Percentiles rank a stretch among this genome's conserved stretches.
Conservation (phyloP, 345 rosid genomes). For the Aquilaria yunnanensis region DNA sequence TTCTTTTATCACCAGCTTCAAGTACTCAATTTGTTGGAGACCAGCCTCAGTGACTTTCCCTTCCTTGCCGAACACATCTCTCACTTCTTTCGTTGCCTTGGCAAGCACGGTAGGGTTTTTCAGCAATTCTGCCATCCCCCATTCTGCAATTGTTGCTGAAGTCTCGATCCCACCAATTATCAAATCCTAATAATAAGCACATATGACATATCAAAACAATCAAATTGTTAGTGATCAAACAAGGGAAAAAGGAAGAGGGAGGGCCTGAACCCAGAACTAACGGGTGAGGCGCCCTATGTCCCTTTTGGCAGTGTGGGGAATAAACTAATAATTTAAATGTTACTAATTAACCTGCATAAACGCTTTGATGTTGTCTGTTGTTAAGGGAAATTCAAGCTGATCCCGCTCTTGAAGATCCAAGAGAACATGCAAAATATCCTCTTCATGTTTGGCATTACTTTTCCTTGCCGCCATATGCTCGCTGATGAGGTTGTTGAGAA, state of each 20-base stretch:
- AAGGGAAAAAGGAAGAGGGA: too few species aligned
- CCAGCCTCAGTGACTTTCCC: conserved; percentile 20
- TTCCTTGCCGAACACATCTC: conserved; percentile 10
- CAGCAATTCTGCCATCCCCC: conserved; percentile 26
- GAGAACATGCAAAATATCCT: conserved; percentile 20
- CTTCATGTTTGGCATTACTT: not conserved
- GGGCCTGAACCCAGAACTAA: too few species aligned
- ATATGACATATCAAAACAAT: too few species aligned
- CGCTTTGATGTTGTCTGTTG: conserved; percentile 25
- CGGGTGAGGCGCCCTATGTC: too few species aligned
- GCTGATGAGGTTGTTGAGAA: not conserved
- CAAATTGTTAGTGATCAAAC: too few species aligned
- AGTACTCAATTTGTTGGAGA: conserved; percentile 11
- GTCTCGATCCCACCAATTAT: conserved; percentile 20
- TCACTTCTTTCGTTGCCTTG: conserved; percentile 22
- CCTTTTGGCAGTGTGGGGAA: too few species aligned
- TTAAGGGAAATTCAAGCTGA: conserved; percentile 1
- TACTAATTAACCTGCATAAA: conserved; percentile 23
- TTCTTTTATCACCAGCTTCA: conserved; percentile 22
- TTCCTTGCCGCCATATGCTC: conserved; percentile 21
- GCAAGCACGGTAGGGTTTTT: conserved; percentile 17
- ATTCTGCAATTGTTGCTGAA: conserved; percentile 17
- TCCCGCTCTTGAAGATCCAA: conserved; percentile 9
- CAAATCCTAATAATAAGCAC: too few species aligned
- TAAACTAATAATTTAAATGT: too few species aligned